phyloP scores from a whole-genome alignment of 768 basidiomycete genomes.

The Cystobasidium onofrii region DNA sequence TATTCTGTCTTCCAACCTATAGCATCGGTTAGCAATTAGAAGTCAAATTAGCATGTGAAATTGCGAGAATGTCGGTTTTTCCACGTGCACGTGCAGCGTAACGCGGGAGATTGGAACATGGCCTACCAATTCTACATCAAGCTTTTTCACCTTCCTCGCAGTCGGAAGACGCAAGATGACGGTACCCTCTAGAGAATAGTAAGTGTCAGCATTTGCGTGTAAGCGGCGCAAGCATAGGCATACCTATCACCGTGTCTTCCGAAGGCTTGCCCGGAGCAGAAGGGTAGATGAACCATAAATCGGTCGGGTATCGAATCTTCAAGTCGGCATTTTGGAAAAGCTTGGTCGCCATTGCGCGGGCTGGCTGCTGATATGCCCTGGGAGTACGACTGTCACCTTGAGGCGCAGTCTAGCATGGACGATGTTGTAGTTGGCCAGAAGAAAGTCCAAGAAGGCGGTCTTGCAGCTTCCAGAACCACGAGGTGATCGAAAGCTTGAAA shows the following conservation, averaged over 20 bases:
- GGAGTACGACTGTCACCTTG: not conserved
- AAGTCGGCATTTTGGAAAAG: conserved; percentile 14
- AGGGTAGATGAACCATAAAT: conserved; percentile 24
- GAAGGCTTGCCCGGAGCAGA: conserved; percentile 16
- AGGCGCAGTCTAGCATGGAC: not conserved
- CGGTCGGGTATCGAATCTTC: conserved; percentile 11
- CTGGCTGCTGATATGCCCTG: not conserved
- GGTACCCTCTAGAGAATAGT: not conserved
- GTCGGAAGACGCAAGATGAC: conserved; percentile 3
- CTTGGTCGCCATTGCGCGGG: conserved; percentile 4
- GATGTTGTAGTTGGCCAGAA: not conserved
- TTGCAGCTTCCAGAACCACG: not conserved
- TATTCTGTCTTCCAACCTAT: conserved; percentile 29
- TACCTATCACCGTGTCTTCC: conserved; percentile 23
- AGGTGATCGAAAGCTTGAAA: not conserved
- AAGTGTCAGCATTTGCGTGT: not conserved
- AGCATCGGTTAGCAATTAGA: not conserved
- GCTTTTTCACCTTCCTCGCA: conserved; percentile 25
- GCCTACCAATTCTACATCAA: conserved; percentile 27
- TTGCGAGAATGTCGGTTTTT: not conserved
- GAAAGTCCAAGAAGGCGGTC: not conserved
- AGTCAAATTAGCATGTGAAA: not conserved
- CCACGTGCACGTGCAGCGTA: not conserved
- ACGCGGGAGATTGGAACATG: not conserved
- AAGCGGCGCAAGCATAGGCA: not conserved